Base-by-base conservation (phyloP, 768 basidiomycete species). In the Suillus tomentosus region DNA sequence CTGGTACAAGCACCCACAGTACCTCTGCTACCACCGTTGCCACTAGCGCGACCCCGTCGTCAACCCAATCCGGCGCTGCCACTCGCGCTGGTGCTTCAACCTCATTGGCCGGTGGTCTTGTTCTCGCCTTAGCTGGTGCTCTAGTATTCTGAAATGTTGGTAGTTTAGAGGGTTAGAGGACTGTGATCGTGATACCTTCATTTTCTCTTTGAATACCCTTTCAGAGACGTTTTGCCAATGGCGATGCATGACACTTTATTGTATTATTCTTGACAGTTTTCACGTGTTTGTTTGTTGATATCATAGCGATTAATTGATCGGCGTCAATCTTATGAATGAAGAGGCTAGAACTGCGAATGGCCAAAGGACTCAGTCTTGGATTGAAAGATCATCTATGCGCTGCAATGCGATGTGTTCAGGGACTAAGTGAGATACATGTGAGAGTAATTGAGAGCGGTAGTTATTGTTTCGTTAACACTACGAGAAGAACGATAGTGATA, bases 121-220 rank as follows among this genome's bases (percentile, higher is more conserved):
- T 74, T 22, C 54, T 75, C 39, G 69, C 40, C 5, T 68, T 76
- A 13, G 68, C 69, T 37, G 72, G 70, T 11, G 53, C 68, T 13
- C 56, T 76, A 2, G 55, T 63, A 22, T 67, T 73, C 60, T 76
- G 66, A 55, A 17, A 7, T 5, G 2, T 59, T 39, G 27, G 48
- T 57, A 47, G 8, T 39, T 2, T 15, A 56, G 68, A 62, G 47
- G 58, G n/a, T 48, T 22, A 48, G n/a, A 48, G 59, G 17, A 3
- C 4, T 56, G 60, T 42, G 67, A 61, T 65, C 34, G 24, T 22
- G 24, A n/a, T 61, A 36, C 60, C 43, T 61, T 50, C 19, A 56
- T 9, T 63, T 51, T 40, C 14, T 59, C 45, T 54, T 9, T 62
- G 36, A 14, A 36, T 43, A 43, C 62, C 43, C 50, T 39, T 10